Conservation (phyloP, 345 rosid genomes). For the Dipteronia dyeriana region DNA sequence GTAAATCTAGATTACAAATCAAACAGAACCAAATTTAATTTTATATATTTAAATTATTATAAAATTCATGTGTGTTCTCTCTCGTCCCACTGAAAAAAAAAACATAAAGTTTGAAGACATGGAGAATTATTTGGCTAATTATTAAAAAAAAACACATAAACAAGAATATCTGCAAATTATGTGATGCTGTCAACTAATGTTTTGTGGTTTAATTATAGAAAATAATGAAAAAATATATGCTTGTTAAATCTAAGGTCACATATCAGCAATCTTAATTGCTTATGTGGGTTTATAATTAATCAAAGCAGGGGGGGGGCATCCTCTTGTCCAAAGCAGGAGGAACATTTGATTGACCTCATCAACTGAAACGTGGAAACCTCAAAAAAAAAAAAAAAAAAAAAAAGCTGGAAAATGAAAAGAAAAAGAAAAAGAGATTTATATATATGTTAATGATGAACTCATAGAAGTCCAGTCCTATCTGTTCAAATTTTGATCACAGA, state of each 20-base stretch:
- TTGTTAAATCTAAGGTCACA: background rate
- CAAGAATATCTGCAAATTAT: background rate
- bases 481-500: conserved; percentile 14
- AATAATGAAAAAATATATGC: background rate
- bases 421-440: background rate
- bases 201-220: background rate
- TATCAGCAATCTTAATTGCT: conserved; percentile 3
- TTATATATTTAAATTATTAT: background rate
- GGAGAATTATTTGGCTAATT: conserved; percentile 8
- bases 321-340: conserved; percentile 2
- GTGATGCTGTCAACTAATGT: background rate
- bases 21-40: too few relatives aligned
- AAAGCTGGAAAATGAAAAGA: background rate
- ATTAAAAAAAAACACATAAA: background rate
- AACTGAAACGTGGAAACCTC: conserved; percentile 4
- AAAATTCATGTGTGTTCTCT: background rate
- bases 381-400: background rate
- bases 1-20: background rate
- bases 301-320: background rate
- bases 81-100: background rate
- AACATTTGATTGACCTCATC: conserved; percentile 7
- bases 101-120: background rate
- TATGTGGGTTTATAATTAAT: background rate
- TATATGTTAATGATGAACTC: background rate
- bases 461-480: background rate